A percentile compares a stretch with the other conserved stretches of the same genome.
Conservation (phyloP, 441 rosid species). For the Erodium moschatum region DNA sequence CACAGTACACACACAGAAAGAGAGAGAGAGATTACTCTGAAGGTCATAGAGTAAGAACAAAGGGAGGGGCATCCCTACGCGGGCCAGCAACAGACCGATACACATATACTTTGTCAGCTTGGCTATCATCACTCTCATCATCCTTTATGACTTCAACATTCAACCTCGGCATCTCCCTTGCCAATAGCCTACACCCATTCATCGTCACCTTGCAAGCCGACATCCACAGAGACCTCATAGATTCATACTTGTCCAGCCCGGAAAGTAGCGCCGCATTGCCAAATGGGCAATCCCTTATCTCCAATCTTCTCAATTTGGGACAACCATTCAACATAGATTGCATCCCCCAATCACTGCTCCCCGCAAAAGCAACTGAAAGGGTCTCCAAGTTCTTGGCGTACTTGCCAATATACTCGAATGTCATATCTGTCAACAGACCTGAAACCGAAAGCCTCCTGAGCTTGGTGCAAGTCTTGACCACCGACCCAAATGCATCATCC, state of each 20-base stretch:
- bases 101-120: conserved; percentile 50
- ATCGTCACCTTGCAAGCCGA: conserved; percentile 58
- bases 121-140: conserved; percentile 42
- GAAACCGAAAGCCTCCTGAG: conserved; percentile 61
- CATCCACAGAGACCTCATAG: conserved; percentile 74
- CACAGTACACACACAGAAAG: conserved; percentile 10
- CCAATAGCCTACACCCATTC: conserved; percentile 43
- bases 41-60: conserved; percentile 42
- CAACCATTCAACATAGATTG: conserved; percentile 50
- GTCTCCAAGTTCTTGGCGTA: conserved; percentile 61
- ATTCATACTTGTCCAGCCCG: conserved; percentile 53
- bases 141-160: conserved; percentile 71
- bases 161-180: conserved; percentile 52
- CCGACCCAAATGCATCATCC: conserved; percentile 69
- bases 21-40: conserved; percentile 23
- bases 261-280: conserved; percentile 52
- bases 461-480: conserved; percentile 54
- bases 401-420: conserved; percentile 50
- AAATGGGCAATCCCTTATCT: conserved; percentile 66
- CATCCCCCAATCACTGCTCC: conserved; percentile 54
- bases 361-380: conserved; percentile 68
- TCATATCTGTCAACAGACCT: conserved; percentile 52
- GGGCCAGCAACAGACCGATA: conserved; percentile 63
- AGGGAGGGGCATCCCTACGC: conserved; percentile 56
- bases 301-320: conserved; percentile 55